phyloP scores from a whole-genome alignment of 768 basidiomycete genomes.

The Boletus subcaerulescens region DNA sequence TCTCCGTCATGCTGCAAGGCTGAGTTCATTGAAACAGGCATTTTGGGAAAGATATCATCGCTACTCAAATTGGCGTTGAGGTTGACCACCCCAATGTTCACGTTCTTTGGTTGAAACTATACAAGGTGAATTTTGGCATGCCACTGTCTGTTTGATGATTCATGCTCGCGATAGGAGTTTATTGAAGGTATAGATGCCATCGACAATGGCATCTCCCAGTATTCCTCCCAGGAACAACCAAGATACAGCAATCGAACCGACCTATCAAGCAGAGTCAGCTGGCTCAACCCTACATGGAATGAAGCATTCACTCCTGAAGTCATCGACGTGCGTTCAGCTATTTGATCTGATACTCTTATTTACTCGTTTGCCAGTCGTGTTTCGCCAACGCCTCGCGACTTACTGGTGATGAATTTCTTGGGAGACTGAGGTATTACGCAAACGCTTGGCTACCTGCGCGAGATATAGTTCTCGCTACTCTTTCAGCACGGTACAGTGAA shows the following conservation, averaged over 20 bases:
- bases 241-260: conserved; percentile 80
- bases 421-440: conserved; percentile 74
- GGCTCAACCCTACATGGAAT: conserved; percentile 93
- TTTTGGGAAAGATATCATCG: conserved; percentile 84
- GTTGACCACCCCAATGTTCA: conserved; percentile 61
- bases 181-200: conserved; percentile 93
- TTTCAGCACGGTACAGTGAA: conserved; percentile 51
- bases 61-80: conserved; percentile 50
- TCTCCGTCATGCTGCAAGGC: neutral
- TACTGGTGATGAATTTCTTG: conserved; percentile 83
- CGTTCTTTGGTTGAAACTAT: conserved; percentile 83
- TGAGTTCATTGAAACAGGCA: conserved; percentile 49
- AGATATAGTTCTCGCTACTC: conserved; percentile 65
- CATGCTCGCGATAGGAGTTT: conserved; percentile 58
- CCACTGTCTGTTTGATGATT: neutral
- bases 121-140: conserved; percentile 51
- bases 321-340: conserved; percentile 60
- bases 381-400: conserved; percentile 80
- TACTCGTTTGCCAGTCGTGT: conserved; percentile 44
- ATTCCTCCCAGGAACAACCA: conserved; percentile 59
- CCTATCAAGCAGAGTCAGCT: conserved; percentile 76
- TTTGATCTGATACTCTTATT: conserved; percentile 6
- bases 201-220: conserved; percentile 92
- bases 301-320: conserved; percentile 60
- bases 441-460: conserved; percentile 93